These are phyloP conservation scores for Cyclotella choctawhatcheeana DNA, from an alignment of 108 stramenopile species.

Conservation along the genomic window DNA sequence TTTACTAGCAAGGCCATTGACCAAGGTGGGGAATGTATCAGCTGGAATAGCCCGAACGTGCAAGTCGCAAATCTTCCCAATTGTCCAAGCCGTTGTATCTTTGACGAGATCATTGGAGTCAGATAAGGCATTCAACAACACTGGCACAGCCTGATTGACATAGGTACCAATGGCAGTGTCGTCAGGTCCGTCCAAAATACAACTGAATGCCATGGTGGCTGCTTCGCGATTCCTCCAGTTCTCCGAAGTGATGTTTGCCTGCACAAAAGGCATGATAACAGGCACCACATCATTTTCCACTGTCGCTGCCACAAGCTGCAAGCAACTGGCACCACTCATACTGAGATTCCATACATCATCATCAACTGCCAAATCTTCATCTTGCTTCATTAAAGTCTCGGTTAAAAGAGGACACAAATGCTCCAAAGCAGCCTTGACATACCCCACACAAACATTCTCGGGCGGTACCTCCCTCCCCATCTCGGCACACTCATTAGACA, in stretches of 20 bases:
- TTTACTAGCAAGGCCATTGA: conserved; percentile 76
- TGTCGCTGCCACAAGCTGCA: conserved; percentile 77
- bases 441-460: conserved; percentile 68
- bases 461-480: conserved; percentile 48
- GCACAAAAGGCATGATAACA: conserved; percentile 89
- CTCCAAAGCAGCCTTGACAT: conserved; percentile 77
- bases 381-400: conserved; percentile 90
- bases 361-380: conserved; percentile 80
- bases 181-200: conserved; percentile 88
- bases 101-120: conserved; percentile 87
- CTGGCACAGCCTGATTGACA: conserved; percentile 87
- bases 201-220: conserved; percentile 93
- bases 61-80: conserved; percentile 90
- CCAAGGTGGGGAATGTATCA: conserved; percentile 79
- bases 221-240: conserved; percentile 95
- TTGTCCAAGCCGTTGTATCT: conserved; percentile 92
- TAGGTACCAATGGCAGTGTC: conserved; percentile 74
- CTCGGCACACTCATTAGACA: conserved; percentile 60
- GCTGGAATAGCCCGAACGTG: conserved; percentile 82
- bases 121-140: conserved; percentile 74
- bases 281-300: conserved; percentile 87
- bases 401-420: conserved; percentile 86
- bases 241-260: conserved; percentile 79
- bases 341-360: conserved; percentile 87
- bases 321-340: conserved; percentile 90